These are phyloP conservation scores for Dipteronia sinensis DNA, from an alignment of 345 rosid genomes.

Conservation along the genomic window DNA sequence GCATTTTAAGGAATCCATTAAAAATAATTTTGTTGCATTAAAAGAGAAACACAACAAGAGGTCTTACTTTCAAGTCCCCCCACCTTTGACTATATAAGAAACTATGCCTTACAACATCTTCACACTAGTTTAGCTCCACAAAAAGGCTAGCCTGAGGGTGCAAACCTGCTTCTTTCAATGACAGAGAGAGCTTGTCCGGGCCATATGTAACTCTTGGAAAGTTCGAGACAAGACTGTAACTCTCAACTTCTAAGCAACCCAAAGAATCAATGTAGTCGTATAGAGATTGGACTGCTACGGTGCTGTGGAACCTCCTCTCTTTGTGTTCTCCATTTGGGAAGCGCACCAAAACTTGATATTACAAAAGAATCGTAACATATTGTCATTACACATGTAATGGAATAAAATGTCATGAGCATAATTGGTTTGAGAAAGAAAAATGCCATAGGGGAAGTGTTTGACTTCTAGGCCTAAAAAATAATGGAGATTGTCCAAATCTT, in stretches of 20 bases:
- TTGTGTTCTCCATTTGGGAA: conserved; percentile 93
- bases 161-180: conserved; percentile 86
- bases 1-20: conserved; percentile 8
- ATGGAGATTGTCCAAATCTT: too few relatives aligned
- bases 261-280: conserved; percentile 92
- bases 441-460: too few relatives aligned
- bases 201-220: conserved; percentile 84
- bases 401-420: not conserved
- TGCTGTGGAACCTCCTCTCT: conserved; percentile 82
- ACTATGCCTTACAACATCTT: too few relatives aligned
- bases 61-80: conserved; percentile 19
- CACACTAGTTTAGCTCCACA: conserved; percentile 87
- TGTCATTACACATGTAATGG: not conserved
- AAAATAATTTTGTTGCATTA: conserved; percentile 15
- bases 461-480: too few relatives aligned
- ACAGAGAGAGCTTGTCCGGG: conserved; percentile 55
- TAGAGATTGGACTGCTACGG: conserved; percentile 56
- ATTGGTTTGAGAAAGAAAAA: too few relatives aligned
- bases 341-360: conserved; percentile 76
- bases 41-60: conserved; percentile 21
- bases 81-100: conserved; percentile 11
- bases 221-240: conserved; percentile 83
- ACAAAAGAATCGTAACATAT: not conserved
- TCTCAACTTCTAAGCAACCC: conserved; percentile 72
- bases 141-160: conserved; percentile 99